Evolutionary conservation across 495 filamentous ascomycete species (phyloP).

Genomic region (Hypoxylon rickii): DNA sequence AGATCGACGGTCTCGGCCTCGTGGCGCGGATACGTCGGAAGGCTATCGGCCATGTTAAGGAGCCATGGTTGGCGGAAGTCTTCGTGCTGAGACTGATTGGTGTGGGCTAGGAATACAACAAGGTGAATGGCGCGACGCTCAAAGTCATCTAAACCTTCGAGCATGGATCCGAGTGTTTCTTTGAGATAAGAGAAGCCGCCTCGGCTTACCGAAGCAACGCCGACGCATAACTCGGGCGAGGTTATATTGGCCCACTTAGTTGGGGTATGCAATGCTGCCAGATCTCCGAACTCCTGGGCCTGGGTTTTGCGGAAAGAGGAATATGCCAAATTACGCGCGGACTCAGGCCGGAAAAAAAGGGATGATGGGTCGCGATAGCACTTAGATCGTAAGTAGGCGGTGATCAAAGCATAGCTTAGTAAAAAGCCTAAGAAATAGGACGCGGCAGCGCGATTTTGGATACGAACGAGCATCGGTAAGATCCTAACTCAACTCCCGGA

Average conservation of each 20-base stretch:
- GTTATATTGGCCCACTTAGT: conserved; percentile 21
- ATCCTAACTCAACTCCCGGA: neutral
- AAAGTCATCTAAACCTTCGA: conserved; percentile 50
- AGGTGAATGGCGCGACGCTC: conserved; percentile 54
- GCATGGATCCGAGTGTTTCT: conserved; percentile 38
- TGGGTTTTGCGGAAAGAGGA: conserved; percentile 31
- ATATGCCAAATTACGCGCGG: conserved; percentile 25
- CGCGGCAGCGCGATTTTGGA: conserved; percentile 19
- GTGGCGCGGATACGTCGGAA: conserved; percentile 46
- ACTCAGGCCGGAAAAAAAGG: conserved; percentile 26
- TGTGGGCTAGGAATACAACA: conserved; percentile 57
- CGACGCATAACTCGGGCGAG: conserved; percentile 20
- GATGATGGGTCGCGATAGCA: conserved; percentile 32
- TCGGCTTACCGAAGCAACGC: conserved; percentile 26
- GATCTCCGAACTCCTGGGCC: conserved; percentile 21
- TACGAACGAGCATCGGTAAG: conserved; percentile 18
- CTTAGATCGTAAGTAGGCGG: conserved; percentile 19
- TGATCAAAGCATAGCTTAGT: conserved; percentile 16
- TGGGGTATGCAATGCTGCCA: conserved; percentile 14
- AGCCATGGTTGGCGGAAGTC: conserved; percentile 57
- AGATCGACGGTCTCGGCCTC: conserved; percentile 22
- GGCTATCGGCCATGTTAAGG: conserved; percentile 45
- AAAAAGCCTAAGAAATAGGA: conserved; percentile 28
- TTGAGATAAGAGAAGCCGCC: conserved; percentile 24
- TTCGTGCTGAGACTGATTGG: conserved; percentile 52